Conservation (phyloP, 2,329 filamentous ascomycete species). For the Lasiodiplodia sp. region DNA sequence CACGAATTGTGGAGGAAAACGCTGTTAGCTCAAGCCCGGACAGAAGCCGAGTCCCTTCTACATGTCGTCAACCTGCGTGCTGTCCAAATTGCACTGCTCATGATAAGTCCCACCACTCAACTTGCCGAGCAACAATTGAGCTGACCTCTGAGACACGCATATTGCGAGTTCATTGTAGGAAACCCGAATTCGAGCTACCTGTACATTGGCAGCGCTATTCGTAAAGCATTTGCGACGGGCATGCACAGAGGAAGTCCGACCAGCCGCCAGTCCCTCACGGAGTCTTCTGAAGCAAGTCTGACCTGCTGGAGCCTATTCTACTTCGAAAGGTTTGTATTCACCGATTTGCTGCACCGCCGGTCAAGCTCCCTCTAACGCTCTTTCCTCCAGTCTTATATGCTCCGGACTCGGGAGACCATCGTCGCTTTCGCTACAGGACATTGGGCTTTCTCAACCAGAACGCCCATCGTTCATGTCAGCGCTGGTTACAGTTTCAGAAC, state of each 20-base stretch:
- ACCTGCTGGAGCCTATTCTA: constrained; percentile 27
- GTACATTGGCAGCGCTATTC: constrained; percentile 24
- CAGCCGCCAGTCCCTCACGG: constrained; percentile 11
- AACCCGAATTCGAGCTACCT: constrained; percentile 28
- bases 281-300: constrained; percentile 23
- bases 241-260: constrained; percentile 25
- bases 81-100: constrained; percentile 22
- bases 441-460: constrained; percentile 20
- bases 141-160: constrained; percentile 9
- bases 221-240: constrained; percentile 27
- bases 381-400: constrained; percentile 16
- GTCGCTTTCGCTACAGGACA: constrained; percentile 21
- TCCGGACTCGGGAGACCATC: constrained; percentile 23
- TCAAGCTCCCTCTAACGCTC: neutral
- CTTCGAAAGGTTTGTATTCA: constrained; percentile 5
- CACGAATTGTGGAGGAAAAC: constrained; percentile 25
- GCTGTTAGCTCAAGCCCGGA: constrained; percentile 17
- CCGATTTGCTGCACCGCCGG: neutral
- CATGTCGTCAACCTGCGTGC: constrained; percentile 28
- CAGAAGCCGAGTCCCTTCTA: constrained; percentile 18
- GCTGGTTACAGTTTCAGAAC: constrained; percentile 19
- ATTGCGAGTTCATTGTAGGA: constrained; percentile 28
- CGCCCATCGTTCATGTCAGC: constrained; percentile 19
- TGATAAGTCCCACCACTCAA: constrained; percentile 20
- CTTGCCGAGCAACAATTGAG: too few species aligned